Evolutionary conservation across 441 rosid genomes (phyloP), one percentile per base, ranked within the genome.

Genomic region (Brassica balearica): DNA sequence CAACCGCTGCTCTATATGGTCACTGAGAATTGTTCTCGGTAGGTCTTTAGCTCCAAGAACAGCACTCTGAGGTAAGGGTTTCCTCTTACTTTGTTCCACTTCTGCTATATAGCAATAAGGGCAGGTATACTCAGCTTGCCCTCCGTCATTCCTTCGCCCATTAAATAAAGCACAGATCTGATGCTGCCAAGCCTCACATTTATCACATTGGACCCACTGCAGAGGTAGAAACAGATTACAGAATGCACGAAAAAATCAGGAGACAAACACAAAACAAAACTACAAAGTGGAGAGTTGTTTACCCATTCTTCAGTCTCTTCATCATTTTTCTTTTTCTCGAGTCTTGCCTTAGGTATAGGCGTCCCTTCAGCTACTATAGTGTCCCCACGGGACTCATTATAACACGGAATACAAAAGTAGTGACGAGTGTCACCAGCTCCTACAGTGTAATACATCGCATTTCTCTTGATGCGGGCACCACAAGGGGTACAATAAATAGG

Each of bases 231-330:
- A 34, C 64, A 70, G 11, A 81, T 60, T 65, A 58, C 19, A 65
- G 81, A 56, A 82, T 56, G 14, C 10, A 56, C 4, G 2, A 53
- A 53, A 41, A 43, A 53, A 53, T 2, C n/a, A 8, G 73, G 46
- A 15, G 38, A 25, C 22, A 61, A 55, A 75, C 43, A 65, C 55
- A 58, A 53, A 53, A 15, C 59, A 53, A 15, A 23, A n/a, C 48
- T 61, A 73, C 38, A 60, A 43, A 75, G 68, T 32, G 38, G 74
- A 79, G 58, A 53, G 71, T 83, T 80, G 67, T 70, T 74, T 77
- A 94, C 99, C 99, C 96, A 92, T 93, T 96, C 99, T 91, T 96
- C 99, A 72, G 98, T 94, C 84, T 96, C 99, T 88, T 96, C 99
- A 55, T 96, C 98, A 79, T 96, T 96, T 86, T 94, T 94, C 94